Base-by-base conservation (phyloP, 2,329 filamentous ascomycete species). In the Cladophialophora exuberans region DNA sequence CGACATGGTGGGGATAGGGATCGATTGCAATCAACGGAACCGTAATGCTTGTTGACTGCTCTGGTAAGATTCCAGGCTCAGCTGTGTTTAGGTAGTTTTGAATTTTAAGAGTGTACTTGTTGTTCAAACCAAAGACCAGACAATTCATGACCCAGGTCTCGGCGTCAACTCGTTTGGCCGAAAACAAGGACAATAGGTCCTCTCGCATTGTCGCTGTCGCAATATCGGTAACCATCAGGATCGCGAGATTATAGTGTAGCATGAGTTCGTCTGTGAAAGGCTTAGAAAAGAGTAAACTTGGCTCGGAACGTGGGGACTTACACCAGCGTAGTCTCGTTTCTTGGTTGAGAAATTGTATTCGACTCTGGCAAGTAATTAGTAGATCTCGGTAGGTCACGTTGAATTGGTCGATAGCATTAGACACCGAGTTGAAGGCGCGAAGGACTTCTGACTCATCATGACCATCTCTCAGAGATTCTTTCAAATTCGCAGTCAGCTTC, bases 241-340 rank as follows among this genome's bases (percentile, higher is more conserved):
- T 69, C 28, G 63, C 54, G 4, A 69, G 59, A 39, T 66, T 57
- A 38, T 67, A 67, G 31, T 69, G 67, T 31, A 69, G 49, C 64
- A 66, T 64, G 1, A 68, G 59, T 38, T 64, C 63, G 38, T 66
- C 56, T 59, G n/a, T 17, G 17, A 11, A 10, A 25, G 18, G 20
- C 13, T 49, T 18, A 28, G 35, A 46, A 17, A 38, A 33, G n/a
- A 28, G 9, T 17, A 25, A 39, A 15, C 11, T 11, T 15, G 11
- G 18, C 13, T 7, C 9, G 15, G 6, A n/a, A 4, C 3, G 13
- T 4, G 17, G 33, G 9, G n/a, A 52, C 56, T 59, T 52, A 59
- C 56, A 67, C 67, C 67, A 70, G 20, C 66, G 67, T 41, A 70
- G 56, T 56, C 66, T 67, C n/a, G 66, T 68, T 35, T 66, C 55